Conservation (phyloP, 352 stramenopile genomes). For the Phytophthora cryptogea region DNA sequence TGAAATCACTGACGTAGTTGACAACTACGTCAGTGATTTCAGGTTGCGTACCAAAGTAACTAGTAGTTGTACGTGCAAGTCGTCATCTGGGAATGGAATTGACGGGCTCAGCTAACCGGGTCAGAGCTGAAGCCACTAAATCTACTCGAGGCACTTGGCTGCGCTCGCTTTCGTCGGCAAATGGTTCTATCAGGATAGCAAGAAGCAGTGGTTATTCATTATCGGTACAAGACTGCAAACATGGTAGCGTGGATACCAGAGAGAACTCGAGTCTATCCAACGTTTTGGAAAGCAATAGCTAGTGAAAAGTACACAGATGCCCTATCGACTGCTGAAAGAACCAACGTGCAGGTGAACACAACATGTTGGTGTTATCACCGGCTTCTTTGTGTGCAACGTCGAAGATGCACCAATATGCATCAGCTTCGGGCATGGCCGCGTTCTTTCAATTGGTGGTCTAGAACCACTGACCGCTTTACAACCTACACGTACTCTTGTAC, state of each 20-base stretch:
- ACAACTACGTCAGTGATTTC: too few relatives aligned
- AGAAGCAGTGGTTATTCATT: constrained; percentile 2
- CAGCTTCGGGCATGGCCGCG: too few relatives aligned
- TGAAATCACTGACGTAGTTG: not conserved
- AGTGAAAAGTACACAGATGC: not conserved
- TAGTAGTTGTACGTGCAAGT: too few relatives aligned
- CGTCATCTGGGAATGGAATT: not conserved
- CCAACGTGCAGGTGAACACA: not conserved
- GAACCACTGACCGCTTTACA: too few relatives aligned
- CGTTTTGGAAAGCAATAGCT: not conserved
- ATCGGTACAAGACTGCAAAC: constrained; percentile 9
- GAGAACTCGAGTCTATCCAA: not conserved
- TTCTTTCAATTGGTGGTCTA: too few relatives aligned
- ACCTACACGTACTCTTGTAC: too few relatives aligned
- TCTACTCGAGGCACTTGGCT: not conserved
- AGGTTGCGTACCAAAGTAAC: too few relatives aligned
- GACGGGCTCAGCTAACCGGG: constrained; percentile 7
- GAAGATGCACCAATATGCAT: not conserved
- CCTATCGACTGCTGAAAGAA: not conserved
- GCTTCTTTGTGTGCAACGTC: not conserved
- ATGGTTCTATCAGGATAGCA: not conserved
- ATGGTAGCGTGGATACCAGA: not conserved
- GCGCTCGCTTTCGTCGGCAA: not conserved
- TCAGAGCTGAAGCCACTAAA: constrained; percentile 10
- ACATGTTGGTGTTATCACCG: not conserved